Percentiles rank a stretch among this genome's conserved stretches.
phyloP scores from a whole-genome alignment of 2,329 filamentous ascomycete genomes.

The Clarireedia monteithiana region DNA sequence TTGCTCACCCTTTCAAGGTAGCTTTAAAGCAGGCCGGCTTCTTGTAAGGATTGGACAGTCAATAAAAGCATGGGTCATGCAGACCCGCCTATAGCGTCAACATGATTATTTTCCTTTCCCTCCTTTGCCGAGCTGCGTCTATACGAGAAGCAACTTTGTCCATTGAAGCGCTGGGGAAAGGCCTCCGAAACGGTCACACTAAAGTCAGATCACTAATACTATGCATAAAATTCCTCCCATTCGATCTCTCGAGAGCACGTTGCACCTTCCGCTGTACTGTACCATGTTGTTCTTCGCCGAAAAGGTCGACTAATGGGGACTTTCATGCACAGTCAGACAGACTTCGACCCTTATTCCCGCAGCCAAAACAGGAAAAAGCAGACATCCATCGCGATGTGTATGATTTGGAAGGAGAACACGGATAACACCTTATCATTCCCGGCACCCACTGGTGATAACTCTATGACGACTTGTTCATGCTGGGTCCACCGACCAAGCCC shows the following conservation, averaged over 20 bases:
- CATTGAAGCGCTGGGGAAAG: constrained; percentile 9
- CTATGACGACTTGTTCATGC: not conserved
- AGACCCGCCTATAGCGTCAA: constrained; percentile 9
- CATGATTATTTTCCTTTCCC: not conserved
- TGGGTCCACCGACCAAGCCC: not conserved
- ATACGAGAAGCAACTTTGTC: constrained; percentile 5
- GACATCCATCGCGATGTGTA: not conserved
- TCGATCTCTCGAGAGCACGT: constrained; percentile 3
- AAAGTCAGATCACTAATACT: constrained; percentile 2
- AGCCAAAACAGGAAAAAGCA: not conserved
- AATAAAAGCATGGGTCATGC: not conserved
- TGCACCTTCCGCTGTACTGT: not conserved
- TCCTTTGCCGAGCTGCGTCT: constrained; percentile 10
- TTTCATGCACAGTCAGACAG: not conserved
- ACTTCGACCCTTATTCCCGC: not conserved
- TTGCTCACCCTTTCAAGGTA: too few relatives aligned
- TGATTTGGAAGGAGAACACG: not conserved
- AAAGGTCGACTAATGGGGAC: not conserved
- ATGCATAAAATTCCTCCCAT: not conserved
- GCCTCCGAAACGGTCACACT: constrained; percentile 2
- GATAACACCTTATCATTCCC: not conserved
- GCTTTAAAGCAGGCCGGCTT: not conserved
- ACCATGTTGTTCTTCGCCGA: constrained; percentile 3
- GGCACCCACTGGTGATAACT: not conserved
- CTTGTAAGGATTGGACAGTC: not conserved